Conservation (phyloP, 2,329 filamentous ascomycete species). For the Aureobasidium leucospermi region DNA sequence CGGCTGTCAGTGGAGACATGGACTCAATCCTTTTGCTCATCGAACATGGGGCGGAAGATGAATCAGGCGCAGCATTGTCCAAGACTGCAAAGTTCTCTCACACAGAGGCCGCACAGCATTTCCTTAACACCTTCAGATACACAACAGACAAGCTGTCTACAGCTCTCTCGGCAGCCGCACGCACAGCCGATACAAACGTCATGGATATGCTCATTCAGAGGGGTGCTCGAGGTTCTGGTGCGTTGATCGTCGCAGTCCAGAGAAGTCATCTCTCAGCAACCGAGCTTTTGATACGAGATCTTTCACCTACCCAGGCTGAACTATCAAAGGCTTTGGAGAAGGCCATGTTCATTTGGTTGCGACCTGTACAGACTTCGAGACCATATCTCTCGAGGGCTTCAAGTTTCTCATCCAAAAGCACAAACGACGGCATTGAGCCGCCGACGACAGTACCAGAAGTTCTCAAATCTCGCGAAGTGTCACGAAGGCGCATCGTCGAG, state of each 20-base stretch:
- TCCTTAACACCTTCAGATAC: not conserved
- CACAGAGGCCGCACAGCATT: not conserved
- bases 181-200: not conserved
- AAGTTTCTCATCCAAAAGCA: not conserved
- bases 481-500: not conserved
- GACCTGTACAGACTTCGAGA: not conserved
- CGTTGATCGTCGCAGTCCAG: not conserved
- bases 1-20: not conserved
- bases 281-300: not conserved
- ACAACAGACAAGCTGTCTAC: not conserved
- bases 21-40: not conserved
- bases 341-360: slow-evolving; percentile 7
- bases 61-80: slow-evolving; percentile 1
- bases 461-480: not conserved
- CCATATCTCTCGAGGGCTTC: not conserved
- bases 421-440: not conserved
- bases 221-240: not conserved
- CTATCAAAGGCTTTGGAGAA: not conserved
- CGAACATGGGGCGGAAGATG: slow-evolving; percentile 3
- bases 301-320: not conserved
- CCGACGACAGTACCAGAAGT: not conserved
- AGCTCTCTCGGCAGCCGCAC: slow-evolving; percentile 1
- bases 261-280: slow-evolving; percentile 4
- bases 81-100: slow-evolving; percentile 9
- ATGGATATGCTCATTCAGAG: not conserved